Percentiles rank a stretch among this genome's conserved stretches.
Evolutionary conservation across 2,329 filamentous ascomycete genomes (phyloP).

Genomic region (Amauroascus verrucosus): DNA sequence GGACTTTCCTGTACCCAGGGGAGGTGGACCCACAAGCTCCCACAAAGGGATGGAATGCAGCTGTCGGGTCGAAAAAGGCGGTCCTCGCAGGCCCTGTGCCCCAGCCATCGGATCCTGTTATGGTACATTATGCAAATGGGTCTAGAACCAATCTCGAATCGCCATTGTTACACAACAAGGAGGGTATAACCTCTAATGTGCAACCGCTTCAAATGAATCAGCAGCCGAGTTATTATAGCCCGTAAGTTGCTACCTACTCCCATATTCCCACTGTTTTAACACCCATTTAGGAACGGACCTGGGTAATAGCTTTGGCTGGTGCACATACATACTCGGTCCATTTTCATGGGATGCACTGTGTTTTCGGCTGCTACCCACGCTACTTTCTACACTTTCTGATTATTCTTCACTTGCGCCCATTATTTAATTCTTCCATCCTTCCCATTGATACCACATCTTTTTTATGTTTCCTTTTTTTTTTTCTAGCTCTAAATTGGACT

Average conservation of each 20-base stretch:
- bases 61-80: conserved; percentile 12
- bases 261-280: neutral
- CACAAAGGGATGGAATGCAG: conserved; percentile 12
- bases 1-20: conserved; percentile 15
- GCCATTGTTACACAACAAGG: conserved; percentile 16
- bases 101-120: conserved; percentile 10
- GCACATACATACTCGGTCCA: too few relatives aligned
- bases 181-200: neutral
- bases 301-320: neutral
- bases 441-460: too few relatives aligned
- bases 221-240: conserved; percentile 1
- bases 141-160: conserved; percentile 14
- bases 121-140: conserved; percentile 8
- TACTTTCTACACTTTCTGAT: too few relatives aligned
- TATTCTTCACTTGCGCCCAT: too few relatives aligned
- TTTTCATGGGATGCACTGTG: too few relatives aligned
- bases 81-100: conserved; percentile 8
- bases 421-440: too few relatives aligned
- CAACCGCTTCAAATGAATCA: neutral
- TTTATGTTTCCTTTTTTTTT: too few relatives aligned
- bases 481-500: too few relatives aligned
- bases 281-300: neutral
- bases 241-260: neutral
- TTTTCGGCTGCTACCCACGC: too few relatives aligned
- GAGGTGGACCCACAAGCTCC: conserved; percentile 12